These are phyloP conservation scores for Ophiobolus disseminans DNA, from an alignment of 2,329 filamentous ascomycete genomes.

Conservation along the genomic window DNA sequence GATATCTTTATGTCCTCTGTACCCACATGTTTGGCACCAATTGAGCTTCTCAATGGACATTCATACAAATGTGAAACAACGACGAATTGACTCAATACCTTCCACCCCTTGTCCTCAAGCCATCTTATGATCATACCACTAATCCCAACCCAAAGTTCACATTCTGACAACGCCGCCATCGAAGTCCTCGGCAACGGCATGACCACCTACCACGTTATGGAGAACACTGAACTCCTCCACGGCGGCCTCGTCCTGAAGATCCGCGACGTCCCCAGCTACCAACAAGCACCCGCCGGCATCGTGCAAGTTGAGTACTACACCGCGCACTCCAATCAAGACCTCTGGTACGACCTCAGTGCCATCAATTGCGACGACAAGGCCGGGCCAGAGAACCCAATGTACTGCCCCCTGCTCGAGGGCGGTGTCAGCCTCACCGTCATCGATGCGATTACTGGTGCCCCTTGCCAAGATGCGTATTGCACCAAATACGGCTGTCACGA, in stretches of 20 bases:
- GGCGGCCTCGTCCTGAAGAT: constrained; percentile 31
- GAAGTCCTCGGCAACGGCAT: too few species aligned
- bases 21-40: too few species aligned
- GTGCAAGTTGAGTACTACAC: constrained; percentile 33
- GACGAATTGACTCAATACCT: too few species aligned
- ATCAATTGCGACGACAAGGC: constrained; percentile 21
- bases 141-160: too few species aligned
- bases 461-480: constrained; percentile 20
- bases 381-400: constrained; percentile 15
- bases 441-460: neutral
- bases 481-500: constrained; percentile 10
- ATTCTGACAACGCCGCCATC: too few species aligned
- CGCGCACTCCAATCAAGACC: constrained; percentile 3
- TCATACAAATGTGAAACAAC: too few species aligned
- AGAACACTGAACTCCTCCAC: constrained; percentile 5
- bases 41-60: too few species aligned
- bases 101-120: too few species aligned
- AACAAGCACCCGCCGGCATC: constrained; percentile 24
- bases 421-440: constrained; percentile 25
- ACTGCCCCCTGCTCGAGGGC: constrained; percentile 30
- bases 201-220: too few species aligned
- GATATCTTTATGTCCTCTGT: too few species aligned
- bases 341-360: constrained; percentile 34
- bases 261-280: constrained; percentile 27
- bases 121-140: too few species aligned